Conservation (phyloP, 495 filamentous ascomycete species). For the Lepraria neglecta region DNA sequence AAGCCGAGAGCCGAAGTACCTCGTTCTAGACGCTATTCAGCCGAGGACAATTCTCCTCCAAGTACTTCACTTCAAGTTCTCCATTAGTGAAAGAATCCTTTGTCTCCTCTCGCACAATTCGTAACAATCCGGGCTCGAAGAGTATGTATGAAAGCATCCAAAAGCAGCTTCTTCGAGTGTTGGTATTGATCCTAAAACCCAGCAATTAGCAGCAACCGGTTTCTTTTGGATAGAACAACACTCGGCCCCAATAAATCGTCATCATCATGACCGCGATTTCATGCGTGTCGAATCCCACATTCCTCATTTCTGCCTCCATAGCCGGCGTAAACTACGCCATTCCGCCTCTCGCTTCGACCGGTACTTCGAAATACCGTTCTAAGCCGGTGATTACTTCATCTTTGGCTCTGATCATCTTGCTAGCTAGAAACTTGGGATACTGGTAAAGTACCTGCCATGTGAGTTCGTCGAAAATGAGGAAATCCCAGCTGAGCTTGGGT, state of each 20-base stretch:
- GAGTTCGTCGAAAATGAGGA: neutral
- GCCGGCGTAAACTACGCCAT: neutral
- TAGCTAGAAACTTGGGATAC: neutral
- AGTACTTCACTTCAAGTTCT: slow-evolving; percentile 17
- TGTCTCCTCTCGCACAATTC: slow-evolving; percentile 16
- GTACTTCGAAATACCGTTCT: neutral
- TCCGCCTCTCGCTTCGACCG: neutral
- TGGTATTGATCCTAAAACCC: slow-evolving; percentile 26
- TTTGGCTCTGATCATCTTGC: neutral
- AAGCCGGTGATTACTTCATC: neutral
- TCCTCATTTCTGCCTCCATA: neutral
- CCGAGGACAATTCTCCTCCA: slow-evolving; percentile 21
- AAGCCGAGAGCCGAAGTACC: slow-evolving; percentile 22
- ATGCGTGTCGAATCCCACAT: neutral
- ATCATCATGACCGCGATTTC: neutral
- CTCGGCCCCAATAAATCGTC: neutral
- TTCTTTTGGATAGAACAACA: neutral
- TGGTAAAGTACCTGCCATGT: neutral
- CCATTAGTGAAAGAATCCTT: slow-evolving; percentile 12
- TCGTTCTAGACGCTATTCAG: slow-evolving; percentile 27
- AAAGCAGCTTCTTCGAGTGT: slow-evolving; percentile 30
- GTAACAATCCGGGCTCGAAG: slow-evolving; percentile 18
- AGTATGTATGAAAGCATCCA: slow-evolving; percentile 30
- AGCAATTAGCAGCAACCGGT: neutral
- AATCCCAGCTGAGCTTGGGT: slow-evolving; percentile 16